Evolutionary conservation across 1,284 basidiomycete genomes (phyloP), one percentile per base, ranked within the genome.

Genomic region (Cryptococcus sp.): DNA sequence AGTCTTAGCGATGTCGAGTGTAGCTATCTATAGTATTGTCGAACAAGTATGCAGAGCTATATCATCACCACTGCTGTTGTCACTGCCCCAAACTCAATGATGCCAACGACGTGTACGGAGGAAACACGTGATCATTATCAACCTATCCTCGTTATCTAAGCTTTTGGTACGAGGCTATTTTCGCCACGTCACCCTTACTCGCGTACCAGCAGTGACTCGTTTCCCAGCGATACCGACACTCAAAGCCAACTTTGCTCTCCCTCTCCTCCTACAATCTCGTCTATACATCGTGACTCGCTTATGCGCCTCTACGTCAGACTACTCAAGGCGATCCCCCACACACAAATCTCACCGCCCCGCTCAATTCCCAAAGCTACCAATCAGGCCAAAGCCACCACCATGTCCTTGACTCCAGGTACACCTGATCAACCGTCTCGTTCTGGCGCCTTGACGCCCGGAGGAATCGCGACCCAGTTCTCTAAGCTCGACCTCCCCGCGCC

Each of bases 401-500:
- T 69, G 69, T 71, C 67, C 3, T 63, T 65, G 42, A 55, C 64
- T 25, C 67, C 66, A 38, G 65, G 49, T 16, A 66, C 66, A 3
- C 71, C 69, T 19, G 62, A 68, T 50, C 53, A 47, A 55, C 54
- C 54, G 22, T 60, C 58, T 30, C 47, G 47, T 41, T 56, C 68
- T 16, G 68, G 68, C 30, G 64, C 70, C 52, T 60, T 73, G 56
- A 79, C 78, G 8, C 78, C 78, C 8, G 71, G 69, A 41, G 59
- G 65, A 8, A 75, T 79, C 59, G 71, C 78, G n/a, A 72, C 67
- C 30, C 66, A 77, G 58, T 55, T 78, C 45, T 72, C 76, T 51
- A 71, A 74, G 62, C 68, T 77, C 57, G 75, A 77, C 55, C 68
- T 79, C 19, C 75, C 76, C 30, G 72, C 73, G n/a, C 78, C 73